Evolutionary conservation across 208 protist genomes (phyloP).

Genomic region (Crithidia brevicula): DNA sequence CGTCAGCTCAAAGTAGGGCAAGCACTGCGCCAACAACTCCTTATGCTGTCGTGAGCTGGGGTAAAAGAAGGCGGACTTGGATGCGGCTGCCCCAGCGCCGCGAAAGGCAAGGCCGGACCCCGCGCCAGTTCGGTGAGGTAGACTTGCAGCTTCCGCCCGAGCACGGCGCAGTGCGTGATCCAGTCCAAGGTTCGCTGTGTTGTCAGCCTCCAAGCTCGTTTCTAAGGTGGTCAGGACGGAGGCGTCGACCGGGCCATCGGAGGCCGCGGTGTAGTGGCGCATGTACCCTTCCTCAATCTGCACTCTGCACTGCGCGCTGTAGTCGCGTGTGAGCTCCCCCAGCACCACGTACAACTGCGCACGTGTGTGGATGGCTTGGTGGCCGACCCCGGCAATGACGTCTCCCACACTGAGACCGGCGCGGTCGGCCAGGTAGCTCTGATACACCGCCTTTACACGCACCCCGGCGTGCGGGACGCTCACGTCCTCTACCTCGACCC

Average conservation of each 20-base stretch:
- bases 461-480: slow-evolving; percentile 25
- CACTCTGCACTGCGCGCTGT: slow-evolving; percentile 52
- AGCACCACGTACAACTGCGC: slow-evolving; percentile 64
- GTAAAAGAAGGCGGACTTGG: not conserved
- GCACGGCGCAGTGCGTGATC: slow-evolving; percentile 17
- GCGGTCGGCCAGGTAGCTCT: slow-evolving; percentile 44
- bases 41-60: slow-evolving; percentile 9
- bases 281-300: slow-evolving; percentile 37
- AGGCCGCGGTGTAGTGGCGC: slow-evolving; percentile 4
- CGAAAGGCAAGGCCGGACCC: not conserved
- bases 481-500: slow-evolving; percentile 64
- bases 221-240: slow-evolving; percentile 4
- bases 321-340: slow-evolving; percentile 42
- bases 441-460: slow-evolving; percentile 54
- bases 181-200: not conserved
- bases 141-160: slow-evolving; percentile 13
- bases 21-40: slow-evolving; percentile 15
- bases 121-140: not conserved
- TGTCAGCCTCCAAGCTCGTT: not conserved
- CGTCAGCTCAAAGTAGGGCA: slow-evolving; percentile 28
- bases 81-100: not conserved
- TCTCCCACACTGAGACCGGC: slow-evolving; percentile 57
- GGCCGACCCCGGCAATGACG: slow-evolving; percentile 55
- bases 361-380: slow-evolving; percentile 39
- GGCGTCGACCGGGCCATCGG: not conserved